These are phyloP conservation scores for Trichophyton equinum DNA, from an alignment of 2,329 filamentous ascomycete species.

Conservation along the genomic window DNA sequence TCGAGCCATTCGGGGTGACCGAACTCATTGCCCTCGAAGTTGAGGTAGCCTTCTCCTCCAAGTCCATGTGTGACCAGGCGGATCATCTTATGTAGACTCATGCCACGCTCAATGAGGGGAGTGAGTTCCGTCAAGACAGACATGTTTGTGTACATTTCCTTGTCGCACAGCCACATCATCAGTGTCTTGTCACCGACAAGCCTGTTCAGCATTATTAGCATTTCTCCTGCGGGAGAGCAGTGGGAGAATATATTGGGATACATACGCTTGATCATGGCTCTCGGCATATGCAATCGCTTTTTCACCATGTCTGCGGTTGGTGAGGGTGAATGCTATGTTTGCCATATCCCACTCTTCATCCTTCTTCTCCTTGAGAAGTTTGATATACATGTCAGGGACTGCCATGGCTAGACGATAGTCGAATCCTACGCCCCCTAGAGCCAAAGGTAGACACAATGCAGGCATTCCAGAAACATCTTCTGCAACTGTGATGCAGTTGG, in stretches of 20 bases:
- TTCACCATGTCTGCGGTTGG: conserved; percentile 85
- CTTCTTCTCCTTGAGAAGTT: conserved; percentile 84
- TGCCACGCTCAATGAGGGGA: conserved; percentile 74
- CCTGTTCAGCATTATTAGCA: conserved; percentile 35
- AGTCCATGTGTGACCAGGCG: conserved; percentile 81
- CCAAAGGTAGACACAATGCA: conserved; percentile 75
- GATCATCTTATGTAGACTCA: conserved; percentile 95
- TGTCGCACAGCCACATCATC: conserved; percentile 97
- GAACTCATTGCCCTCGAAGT: conserved; percentile 98
- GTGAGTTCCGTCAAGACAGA: conserved; percentile 74
- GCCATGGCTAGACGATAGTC: conserved; percentile 98
- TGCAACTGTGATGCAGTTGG: conserved; percentile 77
- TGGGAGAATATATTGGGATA: conserved; percentile 14
- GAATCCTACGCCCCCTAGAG: conserved; percentile 84
- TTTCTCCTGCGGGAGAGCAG: not conserved
- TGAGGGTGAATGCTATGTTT: conserved; percentile 72
- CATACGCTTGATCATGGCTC: conserved; percentile 93
- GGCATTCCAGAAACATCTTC: conserved; percentile 99
- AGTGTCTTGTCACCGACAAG: conserved; percentile 93
- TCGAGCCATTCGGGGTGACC: conserved; percentile 98
- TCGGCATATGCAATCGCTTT: conserved; percentile 98
- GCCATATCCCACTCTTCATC: conserved; percentile 88
- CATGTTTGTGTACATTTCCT: conserved; percentile 97
- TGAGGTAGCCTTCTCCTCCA: conserved; percentile 92
- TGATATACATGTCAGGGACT: conserved; percentile 98